Evolutionary conservation across 2,329 filamentous ascomycete genomes (phyloP), one percentile per base, ranked within the genome.

Genomic region (Penicillium glabrum): DNA sequence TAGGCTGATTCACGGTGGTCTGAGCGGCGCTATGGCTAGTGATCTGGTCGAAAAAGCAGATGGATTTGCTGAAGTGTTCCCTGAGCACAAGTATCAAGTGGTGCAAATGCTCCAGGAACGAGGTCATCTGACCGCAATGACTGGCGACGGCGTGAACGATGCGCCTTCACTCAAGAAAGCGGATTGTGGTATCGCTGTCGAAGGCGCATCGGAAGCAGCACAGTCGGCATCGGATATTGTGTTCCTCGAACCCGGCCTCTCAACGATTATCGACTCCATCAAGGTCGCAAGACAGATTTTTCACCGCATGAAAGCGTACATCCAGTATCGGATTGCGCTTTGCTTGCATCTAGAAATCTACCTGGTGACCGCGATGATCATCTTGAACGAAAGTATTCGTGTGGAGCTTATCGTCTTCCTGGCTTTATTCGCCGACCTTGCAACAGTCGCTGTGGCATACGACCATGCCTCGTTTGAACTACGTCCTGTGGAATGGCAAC

Each of bases 381-480:
- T 90, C 76, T 83, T 91, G 75, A 90, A 90, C 78, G 88, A 91
- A 78, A 90, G 87, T 58, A 86, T 91, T 71, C 83, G 84, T 55
- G 86, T 85, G 54, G 86, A 91, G 64, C 82, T 92, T 23, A 86
- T 92, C 65, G 89, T 91, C 73, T 92, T 91, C 81, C 83, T 92
- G 61, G 89, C 89, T 56, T 80, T 92, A 7, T 92, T 92, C 75
- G 89, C 89, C 59, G 89, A 92, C 81, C 79, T 92, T 74, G 89
- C 89, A 54, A 92, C 89, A 52, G 89, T 92, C 60, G 89, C 89
- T 48, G 86, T 91, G 43, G 89, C 89, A n/a, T 91, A 91, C 77
- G 89, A 92, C 69, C 89, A 91, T 72, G 89, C 89, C n/a, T 87
- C 90, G 69, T 90, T 87, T 63, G 89, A 92, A 71, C 80, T 83